phyloP scores from a whole-genome alignment of 768 basidiomycete species.

The Hemileccinum rubropunctum region DNA sequence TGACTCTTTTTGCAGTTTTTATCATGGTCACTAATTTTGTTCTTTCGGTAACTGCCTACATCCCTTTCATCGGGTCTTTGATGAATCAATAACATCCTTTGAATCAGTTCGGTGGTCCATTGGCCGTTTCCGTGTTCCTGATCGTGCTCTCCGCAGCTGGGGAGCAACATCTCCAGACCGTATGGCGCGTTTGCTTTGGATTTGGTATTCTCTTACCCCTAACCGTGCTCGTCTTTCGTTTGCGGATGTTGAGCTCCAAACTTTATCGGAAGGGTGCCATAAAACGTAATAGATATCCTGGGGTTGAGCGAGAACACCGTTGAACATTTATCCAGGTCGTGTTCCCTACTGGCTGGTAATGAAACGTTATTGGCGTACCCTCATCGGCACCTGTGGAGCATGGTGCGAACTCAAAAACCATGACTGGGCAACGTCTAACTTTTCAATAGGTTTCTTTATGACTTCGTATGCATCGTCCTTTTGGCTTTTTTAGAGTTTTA shows the following conservation, averaged over 20 bases:
- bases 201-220: constrained; percentile 62
- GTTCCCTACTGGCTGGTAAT: constrained; percentile 63
- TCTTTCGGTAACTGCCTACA: constrained; percentile 44
- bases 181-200: constrained; percentile 68
- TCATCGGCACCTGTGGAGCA: constrained; percentile 72
- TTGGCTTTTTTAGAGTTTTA: background rate
- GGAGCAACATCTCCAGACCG: constrained; percentile 55
- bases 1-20: constrained; percentile 43
- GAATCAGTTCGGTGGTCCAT: constrained; percentile 58
- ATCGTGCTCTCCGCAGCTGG: constrained; percentile 68
- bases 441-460: constrained; percentile 59
- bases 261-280: constrained; percentile 66
- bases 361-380: constrained; percentile 61
- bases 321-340: constrained; percentile 33
- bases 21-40: constrained; percentile 77
- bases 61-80: background rate
- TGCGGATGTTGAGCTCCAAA: constrained; percentile 67
- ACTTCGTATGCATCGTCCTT: constrained; percentile 43
- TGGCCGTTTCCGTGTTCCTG: constrained; percentile 64
- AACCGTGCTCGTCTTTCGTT: constrained; percentile 68
- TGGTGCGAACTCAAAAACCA: constrained; percentile 41
- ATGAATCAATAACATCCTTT: background rate
- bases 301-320: background rate
- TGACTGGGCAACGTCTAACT: constrained; percentile 1
- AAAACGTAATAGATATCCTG: constrained; percentile 42